A percentile compares a stretch with the other conserved stretches of the same genome.
phyloP scores from a whole-genome alignment of 1,284 basidiomycete species.

The Filobasidium uniguttulatum region DNA sequence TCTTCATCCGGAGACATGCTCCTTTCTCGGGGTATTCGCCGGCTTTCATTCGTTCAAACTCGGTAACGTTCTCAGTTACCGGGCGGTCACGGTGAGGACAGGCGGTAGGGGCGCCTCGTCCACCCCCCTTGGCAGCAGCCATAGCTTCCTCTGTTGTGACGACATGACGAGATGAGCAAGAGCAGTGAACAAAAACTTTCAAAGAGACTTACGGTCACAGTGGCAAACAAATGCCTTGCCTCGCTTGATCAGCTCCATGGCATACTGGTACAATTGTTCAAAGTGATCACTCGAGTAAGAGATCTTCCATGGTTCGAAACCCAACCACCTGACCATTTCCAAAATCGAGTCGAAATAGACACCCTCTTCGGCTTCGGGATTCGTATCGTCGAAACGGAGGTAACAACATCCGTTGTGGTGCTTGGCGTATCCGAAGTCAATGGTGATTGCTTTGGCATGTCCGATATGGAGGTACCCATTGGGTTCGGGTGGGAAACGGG shows the following conservation, averaged over 20 bases:
- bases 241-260: constrained; percentile 76
- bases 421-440: constrained; percentile 95
- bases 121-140: constrained; percentile 44
- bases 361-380: constrained; percentile 94
- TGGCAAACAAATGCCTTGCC: constrained; percentile 94
- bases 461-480: constrained; percentile 95
- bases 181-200: neutral
- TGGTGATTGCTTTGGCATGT: constrained; percentile 96
- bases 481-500: constrained; percentile 97
- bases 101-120: constrained; percentile 68
- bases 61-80: constrained; percentile 64
- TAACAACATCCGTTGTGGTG: constrained; percentile 83
- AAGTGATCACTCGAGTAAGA: constrained; percentile 99
- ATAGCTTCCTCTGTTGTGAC: constrained; percentile 12
- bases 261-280: constrained; percentile 70
- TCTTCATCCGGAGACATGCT: constrained; percentile 93
- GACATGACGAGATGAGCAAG: neutral
- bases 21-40: constrained; percentile 82
- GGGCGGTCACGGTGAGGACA: constrained; percentile 76
- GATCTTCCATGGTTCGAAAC: constrained; percentile 96
- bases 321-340: constrained; percentile 91
- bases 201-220: constrained; percentile 63
- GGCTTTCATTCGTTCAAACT: constrained; percentile 87
- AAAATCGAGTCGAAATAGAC: constrained; percentile 92
- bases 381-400: constrained; percentile 94